These are phyloP conservation scores for Boletus reticuloceps DNA, from an alignment of 768 basidiomycete species.

Conservation along the genomic window DNA sequence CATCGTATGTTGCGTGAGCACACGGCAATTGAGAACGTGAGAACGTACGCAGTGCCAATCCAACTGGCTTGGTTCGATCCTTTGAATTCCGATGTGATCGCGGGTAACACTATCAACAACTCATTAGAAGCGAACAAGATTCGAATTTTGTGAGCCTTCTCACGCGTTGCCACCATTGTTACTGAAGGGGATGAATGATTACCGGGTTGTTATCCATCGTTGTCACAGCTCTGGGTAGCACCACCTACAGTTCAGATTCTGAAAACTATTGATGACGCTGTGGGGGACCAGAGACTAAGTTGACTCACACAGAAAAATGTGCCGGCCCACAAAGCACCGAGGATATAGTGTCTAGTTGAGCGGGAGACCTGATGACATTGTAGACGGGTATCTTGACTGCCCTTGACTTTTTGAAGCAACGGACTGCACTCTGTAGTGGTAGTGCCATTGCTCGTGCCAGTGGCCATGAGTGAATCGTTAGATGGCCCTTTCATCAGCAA, in stretches of 20 bases:
- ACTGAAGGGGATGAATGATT: constrained; percentile 2
- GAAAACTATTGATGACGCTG: neutral
- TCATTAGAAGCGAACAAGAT: neutral
- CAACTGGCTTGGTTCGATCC: constrained; percentile 25
- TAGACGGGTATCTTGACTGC: neutral
- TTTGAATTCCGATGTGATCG: constrained; percentile 22
- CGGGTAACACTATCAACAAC: constrained; percentile 2
- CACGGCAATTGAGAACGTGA: too few relatives aligned
- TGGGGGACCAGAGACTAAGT: too few relatives aligned
- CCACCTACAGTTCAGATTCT: constrained; percentile 15
- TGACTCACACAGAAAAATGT: constrained; percentile 60
- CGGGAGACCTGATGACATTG: constrained; percentile 59
- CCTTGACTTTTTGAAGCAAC: constrained; percentile 13
- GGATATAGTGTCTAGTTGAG: constrained; percentile 56
- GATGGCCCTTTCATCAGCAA: too few relatives aligned
- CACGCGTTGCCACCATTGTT: constrained; percentile 24
- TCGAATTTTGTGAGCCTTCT: neutral
- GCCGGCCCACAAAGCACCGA: constrained; percentile 64
- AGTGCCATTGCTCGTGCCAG: too few relatives aligned
- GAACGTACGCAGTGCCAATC: constrained; percentile 21
- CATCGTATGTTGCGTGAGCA: too few relatives aligned
- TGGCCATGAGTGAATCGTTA: too few relatives aligned
- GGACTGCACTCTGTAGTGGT: constrained; percentile 21
- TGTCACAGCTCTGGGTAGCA: too few relatives aligned
- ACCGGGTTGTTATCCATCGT: too few relatives aligned